These are phyloP conservation scores for Xerocomellus intermedius DNA, from an alignment of 768 basidiomycete species.

Conservation along the genomic window DNA sequence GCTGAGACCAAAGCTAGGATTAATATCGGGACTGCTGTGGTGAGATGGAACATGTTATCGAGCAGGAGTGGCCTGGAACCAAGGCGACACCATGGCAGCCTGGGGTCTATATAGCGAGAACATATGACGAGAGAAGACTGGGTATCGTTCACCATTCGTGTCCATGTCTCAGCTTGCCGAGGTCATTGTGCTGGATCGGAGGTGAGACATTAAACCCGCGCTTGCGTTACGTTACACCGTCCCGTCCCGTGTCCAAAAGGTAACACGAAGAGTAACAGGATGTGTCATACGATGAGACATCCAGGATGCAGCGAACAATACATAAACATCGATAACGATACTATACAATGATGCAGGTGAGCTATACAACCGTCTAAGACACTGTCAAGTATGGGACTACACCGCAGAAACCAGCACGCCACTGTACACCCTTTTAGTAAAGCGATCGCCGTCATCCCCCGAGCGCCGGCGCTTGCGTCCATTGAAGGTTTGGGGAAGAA, in stretches of 20 bases:
- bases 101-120: neutral
- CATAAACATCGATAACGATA: constrained; percentile 28
- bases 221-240: neutral
- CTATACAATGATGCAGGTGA: constrained; percentile 22
- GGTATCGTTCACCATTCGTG: neutral
- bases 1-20: neutral
- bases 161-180: constrained; percentile 15
- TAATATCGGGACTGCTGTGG: neutral
- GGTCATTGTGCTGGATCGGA: neutral
- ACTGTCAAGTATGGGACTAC: constrained; percentile 15
- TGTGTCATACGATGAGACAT: neutral
- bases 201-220: constrained; percentile 8
- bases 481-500: constrained; percentile 16
- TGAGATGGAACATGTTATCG: constrained; percentile 6
- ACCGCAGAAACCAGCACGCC: constrained; percentile 10
- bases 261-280: neutral
- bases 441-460: constrained; percentile 23
- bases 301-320: neutral
- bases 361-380: neutral
- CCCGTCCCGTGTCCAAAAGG: neutral
- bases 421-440: constrained; percentile 22
- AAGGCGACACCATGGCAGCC: neutral
- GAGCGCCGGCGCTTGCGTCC: constrained; percentile 32
- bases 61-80: neutral
- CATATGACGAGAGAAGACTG: neutral